These are phyloP conservation scores for Backusella tuberculispora DNA, from an alignment of 192 early-diverging fungal genomes.

Conservation along the genomic window DNA sequence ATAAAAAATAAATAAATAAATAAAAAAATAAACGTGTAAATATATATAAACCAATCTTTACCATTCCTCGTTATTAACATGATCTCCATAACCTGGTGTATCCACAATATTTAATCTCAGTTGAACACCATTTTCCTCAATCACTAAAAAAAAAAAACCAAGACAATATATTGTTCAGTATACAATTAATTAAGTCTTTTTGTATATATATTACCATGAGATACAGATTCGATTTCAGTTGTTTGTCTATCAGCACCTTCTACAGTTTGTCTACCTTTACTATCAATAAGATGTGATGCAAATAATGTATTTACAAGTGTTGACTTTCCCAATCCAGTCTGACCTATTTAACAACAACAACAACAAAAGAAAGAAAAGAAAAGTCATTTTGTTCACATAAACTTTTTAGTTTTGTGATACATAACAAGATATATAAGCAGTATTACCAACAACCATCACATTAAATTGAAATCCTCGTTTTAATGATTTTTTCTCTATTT, in stretches of 20 bases:
- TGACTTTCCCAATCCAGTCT: constrained; percentile 96
- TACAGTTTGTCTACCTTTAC: constrained; percentile 82
- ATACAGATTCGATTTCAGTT: constrained; percentile 92
- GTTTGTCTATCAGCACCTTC: constrained; percentile 89
- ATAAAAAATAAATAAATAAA: not conserved
- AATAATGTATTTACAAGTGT: constrained; percentile 99
- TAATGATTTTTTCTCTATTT: constrained; percentile 97
- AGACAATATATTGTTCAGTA: not conserved
- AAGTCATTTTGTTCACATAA: not conserved
- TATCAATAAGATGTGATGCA: constrained; percentile 93
- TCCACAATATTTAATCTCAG: constrained; percentile 96
- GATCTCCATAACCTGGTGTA: constrained; percentile 98
- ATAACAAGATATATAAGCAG: not conserved
- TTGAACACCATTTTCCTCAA: constrained; percentile 95
- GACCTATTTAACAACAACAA: constrained; percentile 57
- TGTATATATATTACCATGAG: constrained; percentile 66
- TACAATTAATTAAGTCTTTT: constrained; percentile 18
- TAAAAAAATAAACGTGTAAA: not conserved
- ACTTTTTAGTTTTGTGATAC: constrained; percentile 15
- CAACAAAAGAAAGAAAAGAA: constrained; percentile 19
- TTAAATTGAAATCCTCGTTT: constrained; percentile 99
- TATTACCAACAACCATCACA: constrained; percentile 93
- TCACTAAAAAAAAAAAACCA: constrained; percentile 54
- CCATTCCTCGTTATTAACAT: constrained; percentile 99
- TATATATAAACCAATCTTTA: constrained; percentile 37